Conservation (phyloP, 192 early-diverging fungal species). For the Piromyces sp. region DNA sequence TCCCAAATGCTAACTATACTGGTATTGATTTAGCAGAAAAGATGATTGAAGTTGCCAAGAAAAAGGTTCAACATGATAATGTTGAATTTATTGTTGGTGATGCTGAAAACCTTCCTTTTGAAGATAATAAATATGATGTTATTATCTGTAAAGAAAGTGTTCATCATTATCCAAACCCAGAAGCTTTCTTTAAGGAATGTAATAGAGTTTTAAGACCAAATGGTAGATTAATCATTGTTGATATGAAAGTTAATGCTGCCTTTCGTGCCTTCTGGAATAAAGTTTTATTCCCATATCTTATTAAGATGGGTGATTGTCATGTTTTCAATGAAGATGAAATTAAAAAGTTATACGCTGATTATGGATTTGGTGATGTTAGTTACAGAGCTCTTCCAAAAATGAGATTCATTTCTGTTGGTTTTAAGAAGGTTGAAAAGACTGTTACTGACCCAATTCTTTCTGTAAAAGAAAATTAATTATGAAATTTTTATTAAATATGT, state of each 20-base stretch:
- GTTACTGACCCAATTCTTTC: not conserved
- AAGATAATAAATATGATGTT: not conserved
- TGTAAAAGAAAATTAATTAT: no score
- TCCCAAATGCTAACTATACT: not conserved
- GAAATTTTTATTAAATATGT: no score
- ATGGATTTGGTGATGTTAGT: not conserved
- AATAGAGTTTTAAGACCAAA: not conserved
- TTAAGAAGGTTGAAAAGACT: no score
- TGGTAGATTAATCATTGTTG: not conserved
- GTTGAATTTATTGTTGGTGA: not conserved
- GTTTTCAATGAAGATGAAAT: not conserved
- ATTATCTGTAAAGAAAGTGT: not conserved
- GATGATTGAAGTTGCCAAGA: not conserved
- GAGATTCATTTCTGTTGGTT: not conserved
- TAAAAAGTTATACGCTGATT: not conserved
- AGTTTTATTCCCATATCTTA: not conserved
- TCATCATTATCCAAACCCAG: not conserved
- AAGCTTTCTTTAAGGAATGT: not conserved
- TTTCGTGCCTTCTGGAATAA: not conserved
- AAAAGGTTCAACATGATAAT: not conserved
- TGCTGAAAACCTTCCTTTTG: not conserved
- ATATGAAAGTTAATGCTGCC: not conserved
- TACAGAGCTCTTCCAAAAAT: not conserved
- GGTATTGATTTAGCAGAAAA: not conserved
- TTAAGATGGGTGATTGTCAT: not conserved